Evolutionary conservation across 2,329 filamentous ascomycete species (phyloP).

Genomic region (Ophiostoma ulmi): DNA sequence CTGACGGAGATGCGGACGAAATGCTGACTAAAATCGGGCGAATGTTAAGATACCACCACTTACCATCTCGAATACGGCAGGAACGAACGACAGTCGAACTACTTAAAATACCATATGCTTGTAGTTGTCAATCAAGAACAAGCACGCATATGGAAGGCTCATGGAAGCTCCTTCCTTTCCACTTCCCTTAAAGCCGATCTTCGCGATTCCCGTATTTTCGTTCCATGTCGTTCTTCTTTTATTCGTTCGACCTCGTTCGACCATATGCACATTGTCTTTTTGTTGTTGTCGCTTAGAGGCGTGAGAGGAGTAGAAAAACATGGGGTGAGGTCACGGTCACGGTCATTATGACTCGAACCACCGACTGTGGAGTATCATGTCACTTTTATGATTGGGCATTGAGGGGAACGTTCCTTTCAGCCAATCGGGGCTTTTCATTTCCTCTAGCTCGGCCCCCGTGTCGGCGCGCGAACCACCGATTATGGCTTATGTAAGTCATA

Average conservation of each 20-base stretch:
- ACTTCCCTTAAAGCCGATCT: background rate
- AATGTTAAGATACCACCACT: background rate
- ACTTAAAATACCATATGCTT: background rate
- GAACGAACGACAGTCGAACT: background rate
- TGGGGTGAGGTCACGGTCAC: background rate
- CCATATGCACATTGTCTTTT: background rate
- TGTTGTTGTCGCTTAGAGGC: background rate
- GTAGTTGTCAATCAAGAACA: background rate
- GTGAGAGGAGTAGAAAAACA: background rate
- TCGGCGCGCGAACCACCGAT: slow-evolving; percentile 11
- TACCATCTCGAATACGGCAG: background rate
- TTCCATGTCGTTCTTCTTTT: background rate
- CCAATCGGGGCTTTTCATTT: background rate
- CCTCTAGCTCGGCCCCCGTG: background rate
- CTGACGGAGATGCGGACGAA: background rate
- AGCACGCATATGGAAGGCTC: background rate
- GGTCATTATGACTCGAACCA: background rate
- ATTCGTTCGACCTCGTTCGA: no score
- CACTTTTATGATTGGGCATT: background rate
- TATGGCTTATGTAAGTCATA: background rate
- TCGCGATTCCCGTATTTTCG: background rate
- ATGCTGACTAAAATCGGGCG: background rate
- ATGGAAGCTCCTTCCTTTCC: background rate
- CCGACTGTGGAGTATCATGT: background rate
- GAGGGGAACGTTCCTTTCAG: background rate